Evolutionary conservation across 805 yeast species (phyloP), one percentile per base, ranked within the genome.

Genomic region (Candida xiaguanensis): DNA sequence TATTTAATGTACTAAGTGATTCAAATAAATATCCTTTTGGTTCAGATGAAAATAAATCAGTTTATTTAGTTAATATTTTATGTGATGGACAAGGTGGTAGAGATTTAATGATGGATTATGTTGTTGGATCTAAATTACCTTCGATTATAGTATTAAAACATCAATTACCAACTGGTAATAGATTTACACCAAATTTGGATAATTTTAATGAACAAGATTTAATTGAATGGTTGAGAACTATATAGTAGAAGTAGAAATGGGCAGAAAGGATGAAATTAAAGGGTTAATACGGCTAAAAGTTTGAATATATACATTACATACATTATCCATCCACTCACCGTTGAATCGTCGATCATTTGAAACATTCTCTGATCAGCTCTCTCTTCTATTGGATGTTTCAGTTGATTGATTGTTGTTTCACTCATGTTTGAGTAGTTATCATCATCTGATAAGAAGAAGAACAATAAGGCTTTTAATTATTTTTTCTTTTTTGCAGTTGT

Each of bases 1-100:
- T 87, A 43, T 80, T 57, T 41, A 53, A 57, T 24, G 43, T 57
- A 2, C 43, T 59, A 13, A 47, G 59, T 13, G 42, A 57, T 37
- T 48, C 49, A 37, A 40, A 38, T 12, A 51, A 46, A 24, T 58
- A 54, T 44, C 63, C 65, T 3, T 74, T 79, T 33, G 74, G 70
- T 32, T 41, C 45, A 8, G 61, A 61, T 31, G 30, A 19, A 34
- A 24, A 24, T 34, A 40, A 34, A 27, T 55, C 61, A 4, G 69
- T 85, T 24, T 76, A 78, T 50, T 65, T 79, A 64, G 93, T 82
- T 7, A 89, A 83, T 52, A 73, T 85, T 13, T 85, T 85, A 50
- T 68, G 80, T 24, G 93, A 85, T 52, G 77, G 77, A 44, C 74
- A 72, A 8, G 88, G 74, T 2, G 80, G 82, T 16, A 69, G 72